Conservation (phyloP, 2,329 filamentous ascomycete species). For the Pseudogymnoascus pannorum region DNA sequence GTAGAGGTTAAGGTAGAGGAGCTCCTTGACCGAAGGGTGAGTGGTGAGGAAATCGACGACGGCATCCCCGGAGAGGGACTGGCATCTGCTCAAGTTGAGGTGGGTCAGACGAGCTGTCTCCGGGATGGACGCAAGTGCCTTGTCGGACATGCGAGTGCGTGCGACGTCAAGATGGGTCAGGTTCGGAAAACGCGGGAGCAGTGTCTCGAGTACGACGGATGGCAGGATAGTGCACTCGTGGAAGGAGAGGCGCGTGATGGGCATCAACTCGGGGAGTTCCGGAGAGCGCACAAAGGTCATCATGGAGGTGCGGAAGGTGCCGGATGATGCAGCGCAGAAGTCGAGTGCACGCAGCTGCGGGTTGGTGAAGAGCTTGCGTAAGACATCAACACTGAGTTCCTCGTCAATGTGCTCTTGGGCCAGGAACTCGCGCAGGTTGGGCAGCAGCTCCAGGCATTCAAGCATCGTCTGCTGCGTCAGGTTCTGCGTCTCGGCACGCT, state of each 20-base stretch:
- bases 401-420: slow-evolving; percentile 75
- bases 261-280: slow-evolving; percentile 43
- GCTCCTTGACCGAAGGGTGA: slow-evolving; percentile 59
- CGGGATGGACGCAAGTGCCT: slow-evolving; percentile 63
- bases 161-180: slow-evolving; percentile 75
- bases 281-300: slow-evolving; percentile 39
- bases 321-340: slow-evolving; percentile 68
- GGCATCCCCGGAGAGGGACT: slow-evolving; percentile 54
- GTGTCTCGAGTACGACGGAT: slow-evolving; percentile 55
- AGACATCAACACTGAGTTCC: slow-evolving; percentile 60
- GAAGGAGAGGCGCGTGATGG: slow-evolving; percentile 61
- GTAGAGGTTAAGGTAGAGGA: slow-evolving; percentile 67
- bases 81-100: slow-evolving; percentile 71
- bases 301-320: slow-evolving; percentile 60
- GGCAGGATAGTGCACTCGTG: slow-evolving; percentile 72
- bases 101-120: slow-evolving; percentile 67
- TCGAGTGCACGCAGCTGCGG: slow-evolving; percentile 62
- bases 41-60: slow-evolving; percentile 64
- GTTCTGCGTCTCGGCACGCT: slow-evolving; percentile 68
- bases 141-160: slow-evolving; percentile 67
- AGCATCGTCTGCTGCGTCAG: slow-evolving; percentile 66
- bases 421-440: slow-evolving; percentile 69
- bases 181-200: slow-evolving; percentile 62
- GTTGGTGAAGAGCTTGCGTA: slow-evolving; percentile 63
- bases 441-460: slow-evolving; percentile 63